Evolutionary conservation across 805 yeast species (phyloP).

Genomic region (Candida suzukii): DNA sequence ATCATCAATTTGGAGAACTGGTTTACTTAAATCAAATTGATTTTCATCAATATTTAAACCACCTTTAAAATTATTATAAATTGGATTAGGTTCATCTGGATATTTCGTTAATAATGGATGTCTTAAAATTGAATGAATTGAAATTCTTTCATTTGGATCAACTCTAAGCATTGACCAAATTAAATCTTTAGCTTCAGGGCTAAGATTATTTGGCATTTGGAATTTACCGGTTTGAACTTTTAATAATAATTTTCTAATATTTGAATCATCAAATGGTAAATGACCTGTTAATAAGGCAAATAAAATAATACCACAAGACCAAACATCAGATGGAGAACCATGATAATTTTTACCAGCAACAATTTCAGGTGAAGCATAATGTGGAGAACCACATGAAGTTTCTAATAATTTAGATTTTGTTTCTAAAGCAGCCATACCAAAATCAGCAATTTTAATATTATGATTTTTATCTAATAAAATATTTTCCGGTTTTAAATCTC

Average conservation of each 20-base stretch:
- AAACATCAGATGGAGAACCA: conserved; percentile 80
- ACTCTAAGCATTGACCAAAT: conserved; percentile 60
- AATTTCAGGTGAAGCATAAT: conserved; percentile 84
- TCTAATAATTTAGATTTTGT: conserved; percentile 62
- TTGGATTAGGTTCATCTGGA: conserved; percentile 28
- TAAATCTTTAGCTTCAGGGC: conserved; percentile 61
- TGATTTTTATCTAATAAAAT: conserved; percentile 56
- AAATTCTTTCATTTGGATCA: conserved; percentile 64
- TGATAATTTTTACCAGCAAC: conserved; percentile 73
- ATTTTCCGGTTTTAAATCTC: conserved; percentile 81
- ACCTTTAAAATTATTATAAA: conserved; percentile 7
- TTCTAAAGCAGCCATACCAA: conserved; percentile 87
- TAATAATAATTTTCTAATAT: conserved; percentile 58
- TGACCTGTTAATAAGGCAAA: conserved; percentile 77
- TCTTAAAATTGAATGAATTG: conserved; percentile 55
- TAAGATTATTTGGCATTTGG: conserved; percentile 61
- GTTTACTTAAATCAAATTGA: conserved; percentile 19
- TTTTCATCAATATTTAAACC: conserved; percentile 24
- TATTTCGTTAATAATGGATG: conserved; percentile 52
- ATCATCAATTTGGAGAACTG: conserved; percentile 31
- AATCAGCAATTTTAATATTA: conserved; percentile 75
- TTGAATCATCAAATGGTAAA: conserved; percentile 79
- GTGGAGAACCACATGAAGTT: conserved; percentile 85
- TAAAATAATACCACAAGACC: conserved; percentile 83
- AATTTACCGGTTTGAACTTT: conserved; percentile 74